phyloP scores from a whole-genome alignment of 1,139 yeast genomes.

The Saccharomyces hybrid region DNA sequence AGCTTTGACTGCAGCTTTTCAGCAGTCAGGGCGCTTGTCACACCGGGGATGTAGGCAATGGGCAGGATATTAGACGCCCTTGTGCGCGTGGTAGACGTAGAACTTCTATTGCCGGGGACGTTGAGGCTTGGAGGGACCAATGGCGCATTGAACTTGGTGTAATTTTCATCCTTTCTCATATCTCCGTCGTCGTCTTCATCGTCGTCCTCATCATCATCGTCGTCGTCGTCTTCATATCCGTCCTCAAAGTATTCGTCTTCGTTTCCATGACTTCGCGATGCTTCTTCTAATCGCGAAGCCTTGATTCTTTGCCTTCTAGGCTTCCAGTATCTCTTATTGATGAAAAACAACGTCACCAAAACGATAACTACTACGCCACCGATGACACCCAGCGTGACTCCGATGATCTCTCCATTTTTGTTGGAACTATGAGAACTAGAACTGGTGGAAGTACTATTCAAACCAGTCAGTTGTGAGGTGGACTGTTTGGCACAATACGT shows the following conservation, averaged over 20 bases:
- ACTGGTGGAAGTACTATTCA: constrained; percentile 3
- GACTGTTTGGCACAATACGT: constrained; percentile 40
- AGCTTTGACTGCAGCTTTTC: background rate
- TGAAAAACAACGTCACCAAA: constrained; percentile 1
- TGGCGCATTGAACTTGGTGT: constrained; percentile 11
- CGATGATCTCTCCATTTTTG: constrained; percentile 7
- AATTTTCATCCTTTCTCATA: constrained; percentile 13
- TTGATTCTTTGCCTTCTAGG: constrained; percentile 19
- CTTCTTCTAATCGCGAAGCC: constrained; percentile 13
- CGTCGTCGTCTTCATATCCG: constrained; percentile 3
- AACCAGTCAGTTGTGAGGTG: constrained; percentile 9
- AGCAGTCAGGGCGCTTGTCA: constrained; percentile 40
- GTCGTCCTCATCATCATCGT: constrained; percentile 10
- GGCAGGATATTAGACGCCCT: constrained; percentile 84
- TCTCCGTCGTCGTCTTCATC: constrained; percentile 9
- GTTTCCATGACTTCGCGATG: constrained; percentile 16
- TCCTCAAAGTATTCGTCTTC: constrained; percentile 5
- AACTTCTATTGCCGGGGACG: constrained; percentile 28
- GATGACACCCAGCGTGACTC: constrained; percentile 47
- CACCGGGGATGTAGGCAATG: constrained; percentile 93
- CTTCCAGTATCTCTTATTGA: constrained; percentile 36
- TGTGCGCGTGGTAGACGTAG: constrained; percentile 59
- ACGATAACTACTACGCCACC: constrained; percentile 40
- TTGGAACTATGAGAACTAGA: background rate
- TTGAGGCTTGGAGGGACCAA: background rate